Evolutionary conservation across 257 asterid genomes (phyloP).

Genomic region (Knoxia roxburghii): DNA sequence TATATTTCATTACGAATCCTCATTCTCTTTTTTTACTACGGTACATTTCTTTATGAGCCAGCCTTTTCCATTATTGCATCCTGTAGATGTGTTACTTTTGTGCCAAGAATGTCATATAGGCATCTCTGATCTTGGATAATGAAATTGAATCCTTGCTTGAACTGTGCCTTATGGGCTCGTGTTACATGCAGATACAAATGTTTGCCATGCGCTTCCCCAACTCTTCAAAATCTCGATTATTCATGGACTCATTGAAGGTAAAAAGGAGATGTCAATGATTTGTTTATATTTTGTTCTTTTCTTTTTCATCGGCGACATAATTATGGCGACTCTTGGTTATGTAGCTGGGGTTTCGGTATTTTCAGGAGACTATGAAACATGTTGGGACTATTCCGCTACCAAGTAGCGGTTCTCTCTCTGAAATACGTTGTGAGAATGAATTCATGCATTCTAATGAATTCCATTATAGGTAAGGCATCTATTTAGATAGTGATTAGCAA

Average conservation of each 20-base stretch:
- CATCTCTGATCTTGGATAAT: background rate
- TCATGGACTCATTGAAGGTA: conserved; percentile 10
- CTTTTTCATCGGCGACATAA: background rate
- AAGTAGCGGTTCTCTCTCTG: background rate
- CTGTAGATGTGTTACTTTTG: background rate
- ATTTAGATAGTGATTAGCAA: background rate
- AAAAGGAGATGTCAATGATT: background rate
- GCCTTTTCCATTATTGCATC: background rate
- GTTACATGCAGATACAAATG: conserved; percentile 18
- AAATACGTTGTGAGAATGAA: background rate
- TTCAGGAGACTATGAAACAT: conserved; percentile 11
- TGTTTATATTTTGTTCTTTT: background rate
- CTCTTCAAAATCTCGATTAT: conserved; percentile 12
- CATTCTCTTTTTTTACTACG: background rate
- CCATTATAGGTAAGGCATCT: conserved; percentile 4
- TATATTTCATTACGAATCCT: background rate
- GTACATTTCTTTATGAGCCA: background rate
- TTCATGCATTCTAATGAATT: background rate
- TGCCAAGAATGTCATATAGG: no score
- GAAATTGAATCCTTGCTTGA: background rate
- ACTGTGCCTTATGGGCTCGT: background rate
- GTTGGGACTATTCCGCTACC: background rate
- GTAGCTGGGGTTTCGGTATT: background rate
- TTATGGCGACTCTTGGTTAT: background rate
- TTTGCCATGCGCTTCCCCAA: conserved; percentile 17